Evolutionary conservation across 805 yeast genomes (phyloP).

Genomic region (Barnettozyma wickerhamii): DNA sequence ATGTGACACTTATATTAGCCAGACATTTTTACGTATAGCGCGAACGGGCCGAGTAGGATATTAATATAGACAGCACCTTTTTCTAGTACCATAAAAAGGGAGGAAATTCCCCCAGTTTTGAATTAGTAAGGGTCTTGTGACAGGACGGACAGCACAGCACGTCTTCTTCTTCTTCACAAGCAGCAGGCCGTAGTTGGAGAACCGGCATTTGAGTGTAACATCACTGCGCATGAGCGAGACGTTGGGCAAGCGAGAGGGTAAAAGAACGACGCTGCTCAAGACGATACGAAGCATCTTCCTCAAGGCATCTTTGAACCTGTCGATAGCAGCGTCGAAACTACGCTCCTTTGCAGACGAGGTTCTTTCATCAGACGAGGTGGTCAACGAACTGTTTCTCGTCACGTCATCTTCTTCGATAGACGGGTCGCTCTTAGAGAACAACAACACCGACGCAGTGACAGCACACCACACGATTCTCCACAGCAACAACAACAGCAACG

Average conservation of each 20-base stretch:
- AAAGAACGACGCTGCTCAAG: constrained; percentile 2
- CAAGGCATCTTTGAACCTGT: constrained; percentile 36
- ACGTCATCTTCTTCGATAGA: constrained; percentile 30
- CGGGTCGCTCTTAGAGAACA: constrained; percentile 24
- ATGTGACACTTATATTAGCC: no score
- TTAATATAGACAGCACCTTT: no score
- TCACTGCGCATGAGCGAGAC: not conserved
- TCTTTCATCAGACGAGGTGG: constrained; percentile 44
- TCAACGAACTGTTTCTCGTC: constrained; percentile 46
- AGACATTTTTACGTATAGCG: no score
- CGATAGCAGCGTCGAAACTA: constrained; percentile 31
- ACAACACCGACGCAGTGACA: not conserved
- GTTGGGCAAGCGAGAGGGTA: not conserved
- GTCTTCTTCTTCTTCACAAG: no score
- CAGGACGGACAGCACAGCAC: no score
- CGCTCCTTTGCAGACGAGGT: constrained; percentile 45
- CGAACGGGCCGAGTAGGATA: constrained; percentile 1
- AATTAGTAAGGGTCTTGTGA: no score
- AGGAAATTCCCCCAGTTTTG: no score
- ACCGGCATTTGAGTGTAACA: no score
- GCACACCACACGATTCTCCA: not conserved
- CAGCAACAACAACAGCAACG: not conserved
- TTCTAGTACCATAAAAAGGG: no score
- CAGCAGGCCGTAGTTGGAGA: no score
- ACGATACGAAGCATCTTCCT: constrained; percentile 31